Conservation (phyloP, 2,329 filamentous ascomycete species). For the Thielaviopsis euricoi region DNA sequence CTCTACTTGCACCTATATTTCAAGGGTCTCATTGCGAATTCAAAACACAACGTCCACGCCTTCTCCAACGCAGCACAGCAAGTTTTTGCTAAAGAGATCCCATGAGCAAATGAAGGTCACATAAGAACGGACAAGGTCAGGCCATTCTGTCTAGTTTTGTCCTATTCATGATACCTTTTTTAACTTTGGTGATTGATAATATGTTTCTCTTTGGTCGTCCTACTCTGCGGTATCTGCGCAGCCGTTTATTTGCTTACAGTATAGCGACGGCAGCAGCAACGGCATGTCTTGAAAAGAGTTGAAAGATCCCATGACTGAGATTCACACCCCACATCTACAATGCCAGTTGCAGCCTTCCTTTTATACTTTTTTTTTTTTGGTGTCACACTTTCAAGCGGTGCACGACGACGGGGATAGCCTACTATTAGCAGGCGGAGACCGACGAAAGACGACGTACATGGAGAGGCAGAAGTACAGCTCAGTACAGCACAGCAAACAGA, state of each 20-base stretch:
- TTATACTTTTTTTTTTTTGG: neutral
- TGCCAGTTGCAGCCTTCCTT: neutral
- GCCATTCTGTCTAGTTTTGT: neutral
- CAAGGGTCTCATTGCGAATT: neutral
- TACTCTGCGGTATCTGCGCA: too few relatives aligned
- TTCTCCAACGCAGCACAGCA: too few relatives aligned
- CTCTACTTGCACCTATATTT: neutral
- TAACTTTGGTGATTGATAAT: neutral
- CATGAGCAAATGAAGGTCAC: neutral
- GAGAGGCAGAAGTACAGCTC: too few relatives aligned
- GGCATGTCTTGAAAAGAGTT: too few relatives aligned
- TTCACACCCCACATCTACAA: too few relatives aligned
- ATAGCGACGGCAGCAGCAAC: too few relatives aligned
- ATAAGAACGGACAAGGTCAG: neutral
- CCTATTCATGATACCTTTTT: neutral
- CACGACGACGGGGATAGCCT: neutral
- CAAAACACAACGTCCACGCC: neutral
- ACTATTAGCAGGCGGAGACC: neutral
- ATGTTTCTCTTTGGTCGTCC: too few relatives aligned
- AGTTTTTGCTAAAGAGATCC: neutral
- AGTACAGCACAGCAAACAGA: too few relatives aligned
- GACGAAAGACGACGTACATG: neutral
- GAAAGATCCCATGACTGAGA: too few relatives aligned
- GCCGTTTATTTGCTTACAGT: too few relatives aligned
- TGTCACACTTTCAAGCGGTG: neutral